Percentiles rank a stretch among this genome's conserved stretches.
Evolutionary conservation across 73 alveolate genomes (phyloP).

Genomic region (Diophrys sp.): DNA sequence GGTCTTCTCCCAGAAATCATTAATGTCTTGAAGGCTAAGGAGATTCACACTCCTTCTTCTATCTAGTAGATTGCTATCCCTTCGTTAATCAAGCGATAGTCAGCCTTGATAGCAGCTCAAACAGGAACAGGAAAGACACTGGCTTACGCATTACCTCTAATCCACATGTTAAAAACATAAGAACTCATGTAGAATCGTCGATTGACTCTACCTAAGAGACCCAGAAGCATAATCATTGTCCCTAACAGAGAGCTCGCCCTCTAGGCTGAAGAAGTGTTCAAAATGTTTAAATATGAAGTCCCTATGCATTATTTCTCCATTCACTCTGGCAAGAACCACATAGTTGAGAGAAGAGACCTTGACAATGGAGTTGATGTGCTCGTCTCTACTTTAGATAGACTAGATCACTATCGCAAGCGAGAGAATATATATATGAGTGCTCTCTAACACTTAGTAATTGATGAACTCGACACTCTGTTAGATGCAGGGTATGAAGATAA

Average conservation of each 20-base stretch:
- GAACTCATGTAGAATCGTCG: slow-evolving; percentile 62
- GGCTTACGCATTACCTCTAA: slow-evolving; percentile 78
- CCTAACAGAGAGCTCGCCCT: slow-evolving; percentile 76
- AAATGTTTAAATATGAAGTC: slow-evolving; percentile 55
- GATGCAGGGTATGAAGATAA: slow-evolving; percentile 62
- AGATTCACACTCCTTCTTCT: slow-evolving; percentile 70
- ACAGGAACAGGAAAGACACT: slow-evolving; percentile 96
- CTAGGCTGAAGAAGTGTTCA: slow-evolving; percentile 54
- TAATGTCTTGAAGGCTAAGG: slow-evolving; percentile 22
- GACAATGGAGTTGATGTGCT: slow-evolving; percentile 72
- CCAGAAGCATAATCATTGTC: slow-evolving; percentile 60
- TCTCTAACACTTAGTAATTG: slow-evolving; percentile 56
- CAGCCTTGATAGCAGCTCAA: slow-evolving; percentile 81
- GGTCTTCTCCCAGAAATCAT: slow-evolving; percentile 26
- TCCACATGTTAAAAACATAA: slow-evolving; percentile 67
- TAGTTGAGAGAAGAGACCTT: slow-evolving; percentile 26
- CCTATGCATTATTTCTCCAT: slow-evolving; percentile 54
- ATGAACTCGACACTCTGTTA: slow-evolving; percentile 76
- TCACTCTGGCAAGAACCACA: slow-evolving; percentile 46
- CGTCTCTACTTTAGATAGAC: slow-evolving; percentile 72
- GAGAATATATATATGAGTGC: slow-evolving; percentile 44
- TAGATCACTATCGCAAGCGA: slow-evolving; percentile 50
- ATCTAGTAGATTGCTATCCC: slow-evolving; percentile 81
- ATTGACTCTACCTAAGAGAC: slow-evolving; percentile 49
- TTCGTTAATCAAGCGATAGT: slow-evolving; percentile 60